Conservation (phyloP, 1,284 basidiomycete species). For the Naganishia liquefaciens region DNA sequence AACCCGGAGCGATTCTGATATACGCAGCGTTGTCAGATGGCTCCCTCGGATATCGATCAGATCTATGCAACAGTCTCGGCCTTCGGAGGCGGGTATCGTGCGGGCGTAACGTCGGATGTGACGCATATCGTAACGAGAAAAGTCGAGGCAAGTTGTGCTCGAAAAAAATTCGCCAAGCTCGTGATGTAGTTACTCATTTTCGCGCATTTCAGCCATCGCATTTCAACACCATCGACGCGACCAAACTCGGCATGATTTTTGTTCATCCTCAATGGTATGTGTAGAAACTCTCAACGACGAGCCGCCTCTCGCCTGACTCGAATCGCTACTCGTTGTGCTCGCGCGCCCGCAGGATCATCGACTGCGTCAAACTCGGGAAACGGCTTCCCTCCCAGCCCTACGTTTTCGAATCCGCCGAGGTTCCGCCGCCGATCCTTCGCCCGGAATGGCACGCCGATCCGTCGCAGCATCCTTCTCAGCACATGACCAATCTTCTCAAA, state of each 20-base stretch:
- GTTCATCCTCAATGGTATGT: slow-evolving; percentile 28
- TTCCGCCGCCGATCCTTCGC: slow-evolving; percentile 21
- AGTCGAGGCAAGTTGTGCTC: slow-evolving; percentile 58
- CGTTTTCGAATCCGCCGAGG: slow-evolving; percentile 25
- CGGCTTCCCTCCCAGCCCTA: slow-evolving; percentile 30
- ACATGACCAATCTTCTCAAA: slow-evolving; percentile 26
- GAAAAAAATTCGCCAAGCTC: slow-evolving; percentile 62
- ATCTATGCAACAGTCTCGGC: slow-evolving; percentile 69
- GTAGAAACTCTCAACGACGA: too few species aligned
- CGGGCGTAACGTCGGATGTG: slow-evolving; percentile 73
- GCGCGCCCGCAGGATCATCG: slow-evolving; percentile 26
- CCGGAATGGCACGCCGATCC: slow-evolving; percentile 22
- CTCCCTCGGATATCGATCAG: slow-evolving; percentile 67
- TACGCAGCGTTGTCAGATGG: slow-evolving; percentile 56
- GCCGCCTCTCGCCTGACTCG: too few species aligned
- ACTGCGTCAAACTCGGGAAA: slow-evolving; percentile 27
- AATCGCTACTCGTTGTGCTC: too few species aligned
- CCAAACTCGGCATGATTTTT: slow-evolving; percentile 24
- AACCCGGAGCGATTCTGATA: slow-evolving; percentile 18
- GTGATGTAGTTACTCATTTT: slow-evolving; percentile 68
- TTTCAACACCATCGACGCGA: slow-evolving; percentile 16
- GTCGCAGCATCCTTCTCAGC: background rate
- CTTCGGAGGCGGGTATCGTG: slow-evolving; percentile 79
- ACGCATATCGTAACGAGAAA: slow-evolving; percentile 72
- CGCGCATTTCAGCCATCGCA: slow-evolving; percentile 64